These are phyloP conservation scores for Neofusicoccum kwambonambiense DNA, from an alignment of 2,329 filamentous ascomycete species.

Conservation along the genomic window DNA sequence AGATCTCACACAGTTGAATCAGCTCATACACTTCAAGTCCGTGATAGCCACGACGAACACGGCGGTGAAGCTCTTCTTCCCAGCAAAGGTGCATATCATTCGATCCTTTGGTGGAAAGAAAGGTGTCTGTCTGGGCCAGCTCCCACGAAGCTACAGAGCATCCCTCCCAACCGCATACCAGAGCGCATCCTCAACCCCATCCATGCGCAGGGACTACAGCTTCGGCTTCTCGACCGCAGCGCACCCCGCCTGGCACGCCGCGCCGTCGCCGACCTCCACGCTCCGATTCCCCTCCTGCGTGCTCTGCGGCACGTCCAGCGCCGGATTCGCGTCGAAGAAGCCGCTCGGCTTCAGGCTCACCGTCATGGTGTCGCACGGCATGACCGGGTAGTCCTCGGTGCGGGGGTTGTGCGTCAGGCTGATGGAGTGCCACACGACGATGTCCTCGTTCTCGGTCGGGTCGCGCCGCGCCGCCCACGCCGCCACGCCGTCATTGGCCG, in stretches of 20 bases:
- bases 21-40: too few species aligned
- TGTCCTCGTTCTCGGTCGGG: slow-evolving; percentile 29
- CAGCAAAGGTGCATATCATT: too few species aligned
- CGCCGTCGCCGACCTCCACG: background rate
- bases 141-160: background rate
- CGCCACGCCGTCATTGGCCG: slow-evolving; percentile 24
- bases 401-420: slow-evolving; percentile 47
- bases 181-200: too few species aligned
- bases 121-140: too few species aligned
- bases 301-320: slow-evolving; percentile 11
- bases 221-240: background rate
- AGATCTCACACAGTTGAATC: too few species aligned
- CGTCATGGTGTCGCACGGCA: slow-evolving; percentile 28
- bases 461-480: slow-evolving; percentile 18
- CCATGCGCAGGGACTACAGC: background rate
- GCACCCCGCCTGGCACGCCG: background rate
- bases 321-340: background rate
- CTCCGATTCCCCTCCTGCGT: background rate
- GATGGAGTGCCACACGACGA: slow-evolving; percentile 46
- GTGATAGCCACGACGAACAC: too few species aligned
- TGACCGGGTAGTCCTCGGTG: slow-evolving; percentile 33
- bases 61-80: too few species aligned
- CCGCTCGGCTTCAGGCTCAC: slow-evolving; percentile 9
- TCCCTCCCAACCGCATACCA: too few species aligned
- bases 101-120: too few species aligned